A percentile compares a stretch with the other conserved stretches of the same genome.
Evolutionary conservation across 1,284 basidiomycete species (phyloP).

Genomic region (Papiliotrema laurentii): DNA sequence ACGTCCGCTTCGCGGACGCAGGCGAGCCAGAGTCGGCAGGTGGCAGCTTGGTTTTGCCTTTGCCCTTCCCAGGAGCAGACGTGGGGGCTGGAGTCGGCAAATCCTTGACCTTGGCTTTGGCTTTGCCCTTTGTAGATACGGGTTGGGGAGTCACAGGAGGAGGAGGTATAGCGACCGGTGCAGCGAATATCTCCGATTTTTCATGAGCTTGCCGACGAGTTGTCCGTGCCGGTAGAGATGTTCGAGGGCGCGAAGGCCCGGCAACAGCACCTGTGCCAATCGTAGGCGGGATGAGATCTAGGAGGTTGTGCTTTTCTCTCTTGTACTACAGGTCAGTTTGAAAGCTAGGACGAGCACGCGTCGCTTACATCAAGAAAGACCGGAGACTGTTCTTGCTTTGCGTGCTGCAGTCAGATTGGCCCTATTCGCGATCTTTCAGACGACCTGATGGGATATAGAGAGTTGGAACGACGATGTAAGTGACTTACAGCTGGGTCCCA

Average conservation of each 20-base stretch:
- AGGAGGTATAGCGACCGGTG: background rate
- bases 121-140: constrained; percentile 17
- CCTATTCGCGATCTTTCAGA: constrained; percentile 9
- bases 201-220: constrained; percentile 38
- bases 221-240: constrained; percentile 23
- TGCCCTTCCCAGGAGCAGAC: constrained; percentile 1
- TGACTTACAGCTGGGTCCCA: constrained; percentile 66
- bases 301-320: constrained; percentile 28
- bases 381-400: constrained; percentile 65
- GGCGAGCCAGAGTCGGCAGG: background rate
- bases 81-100: constrained; percentile 4
- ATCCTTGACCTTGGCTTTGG: constrained; percentile 8
- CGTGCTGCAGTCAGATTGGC: constrained; percentile 54
- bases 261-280: constrained; percentile 8
- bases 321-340: constrained; percentile 25
- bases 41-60: constrained; percentile 1
- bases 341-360: background rate
- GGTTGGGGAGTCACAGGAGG: background rate
- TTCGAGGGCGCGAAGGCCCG: constrained; percentile 26
- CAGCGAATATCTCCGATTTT: constrained; percentile 27
- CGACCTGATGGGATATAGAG: too few species aligned
- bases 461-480: background rate
- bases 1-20: background rate
- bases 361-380: constrained; percentile 65
- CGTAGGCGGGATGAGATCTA: constrained; percentile 23